Base-by-base conservation (phyloP, 1,139 yeast species). In the Tardiomyces depauwii region DNA sequence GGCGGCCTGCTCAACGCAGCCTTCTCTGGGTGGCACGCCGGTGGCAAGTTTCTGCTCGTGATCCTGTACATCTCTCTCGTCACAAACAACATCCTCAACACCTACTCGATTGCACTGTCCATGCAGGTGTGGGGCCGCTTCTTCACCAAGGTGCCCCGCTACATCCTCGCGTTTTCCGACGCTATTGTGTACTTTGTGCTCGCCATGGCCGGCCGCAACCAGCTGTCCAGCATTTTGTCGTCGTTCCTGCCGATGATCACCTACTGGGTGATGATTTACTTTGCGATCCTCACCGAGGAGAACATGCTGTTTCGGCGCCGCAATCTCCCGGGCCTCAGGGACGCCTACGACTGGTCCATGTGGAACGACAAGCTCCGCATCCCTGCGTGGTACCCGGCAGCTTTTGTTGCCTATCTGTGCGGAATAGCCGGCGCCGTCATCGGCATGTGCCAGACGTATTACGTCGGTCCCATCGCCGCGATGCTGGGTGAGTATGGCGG, bases 171-270 rank as follows among this genome's bases (percentile, higher is more conserved):
- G 1, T 66, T 85, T 42, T 62, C 76, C 1, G 72, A 83, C 33
- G 84, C 89, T 4, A 77, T 71, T 1, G 67, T 84, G 19, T 82
- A 80, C 55, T 69, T 85, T 55, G 78, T 82, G 1, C 54, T 64
- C 30, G 58, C 67, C 12, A 55, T 63, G 48, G 91, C 78, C 12
- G 96, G 96, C 11, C 74, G 86, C 56, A 70, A 83, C 62, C 78
- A 80, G 55, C 83, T 88, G 60, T 73, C 88, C 42, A 72, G 79
- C 2, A 86, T 87, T 51, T 69, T 88, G 58, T 78, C 88, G n/a
- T 88, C 87, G 59, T 88, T 88, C 67, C 70, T 88, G 55, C 96
- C 96, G 10, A 87, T 88, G 96, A 77, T 88, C 50, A 95, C 95
- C 1, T 88, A 88, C 66, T 88, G 96, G 96, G 76, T 85, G 45